Base-by-base conservation (phyloP, 495 filamentous ascomycete genomes). In the Penicillium cosmopolitanum region DNA sequence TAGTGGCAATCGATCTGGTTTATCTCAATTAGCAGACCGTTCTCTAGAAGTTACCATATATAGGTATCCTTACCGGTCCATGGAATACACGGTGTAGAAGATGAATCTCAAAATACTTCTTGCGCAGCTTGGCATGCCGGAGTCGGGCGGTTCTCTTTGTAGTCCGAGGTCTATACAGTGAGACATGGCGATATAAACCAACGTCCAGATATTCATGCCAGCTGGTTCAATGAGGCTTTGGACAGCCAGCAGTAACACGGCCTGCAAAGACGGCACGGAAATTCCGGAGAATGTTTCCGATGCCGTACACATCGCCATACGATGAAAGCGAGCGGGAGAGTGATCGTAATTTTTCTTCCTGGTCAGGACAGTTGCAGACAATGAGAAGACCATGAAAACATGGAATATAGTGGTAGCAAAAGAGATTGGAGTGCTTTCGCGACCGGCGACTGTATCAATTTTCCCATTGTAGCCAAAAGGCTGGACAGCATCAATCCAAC, bases 81-180 rank as follows among this genome's bases (percentile, higher is more conserved):
- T 56, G 10, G 56, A 62, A 40, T 66, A 69, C 16, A 66, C 56
- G 9, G 63, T 69, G 33, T 65, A 62, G 19, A 69, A 69, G 11
- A 69, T 61, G 23, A 65, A 53, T 51, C 61, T 51, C 11, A 51
- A 44, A 7, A 69, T n/a, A 10, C 54, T 35, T 23, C 55, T 57
- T 21, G 54, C 28, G 28, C n/a, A 51, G 8, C 35, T 47, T 15
- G 58, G 51, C 21, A 50, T 28, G 15, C 62, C 56, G 1, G 61
- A 55, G 6, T 55, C 58, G 38, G 25, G 52, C 12, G 63, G 61
- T 52, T 66, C 66, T 44, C 67, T 58, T 52, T 69, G 67, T 5
- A 69, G 35, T 16, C 67, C 67, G 9, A 69, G 21, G 34, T 69
- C 67, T 40, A 69, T 60, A 33, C 63, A 65, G 50, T 69, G 63